Base-by-base conservation (phyloP, 2,329 filamentous ascomycete species). In the Apiospora malaysiana region DNA sequence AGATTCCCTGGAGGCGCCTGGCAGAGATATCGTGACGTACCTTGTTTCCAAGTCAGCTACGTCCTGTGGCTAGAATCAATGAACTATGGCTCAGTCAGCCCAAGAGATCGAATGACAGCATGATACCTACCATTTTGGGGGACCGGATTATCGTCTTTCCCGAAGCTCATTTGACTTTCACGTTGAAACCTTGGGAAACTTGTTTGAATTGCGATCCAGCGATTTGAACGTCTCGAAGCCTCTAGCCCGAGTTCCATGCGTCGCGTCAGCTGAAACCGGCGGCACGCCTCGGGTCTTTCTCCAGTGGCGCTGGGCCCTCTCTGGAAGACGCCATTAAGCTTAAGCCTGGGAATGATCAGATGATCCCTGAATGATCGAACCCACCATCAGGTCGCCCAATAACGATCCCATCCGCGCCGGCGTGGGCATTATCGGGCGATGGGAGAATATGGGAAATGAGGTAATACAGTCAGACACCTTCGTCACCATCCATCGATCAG, bases 191-290 rank as follows among this genome's bases (percentile, higher is more conserved):
- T 40, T 40, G 18, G 56, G 32, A 40, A 63, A 63, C 56, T 40
- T 63, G 56, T 40, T 63, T 63, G 32, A 21, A 63, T 40, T 63
- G 27, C 21, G 9, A 32, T 14, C 3, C 32, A 32, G 32, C 32
- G 32, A 32, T 32, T 32, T 40, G 32, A 63, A 63, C 27, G 56
- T 63, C 56, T 63, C 56, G 56, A 40, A 63, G 56, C 32, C 18
- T 63, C 56, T 40, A 40, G 56, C 9, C 21, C 56, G 37, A 23
- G 32, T 63, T 59, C 51, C 27, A 59, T 37, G 8, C 51, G 51
- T 59, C 18, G 27, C 56, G 56, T 63, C 32, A 63, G 56, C 56
- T 63, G 56, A 63, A 63, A 63, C 56, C 56, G 56, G 56, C n/a
- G 56, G 56, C 56, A 37, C 56, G 32, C 32, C 56, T 63, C 18